Base-by-base conservation (phyloP, 768 basidiomycete species). In the Termitomyces sp. region DNA sequence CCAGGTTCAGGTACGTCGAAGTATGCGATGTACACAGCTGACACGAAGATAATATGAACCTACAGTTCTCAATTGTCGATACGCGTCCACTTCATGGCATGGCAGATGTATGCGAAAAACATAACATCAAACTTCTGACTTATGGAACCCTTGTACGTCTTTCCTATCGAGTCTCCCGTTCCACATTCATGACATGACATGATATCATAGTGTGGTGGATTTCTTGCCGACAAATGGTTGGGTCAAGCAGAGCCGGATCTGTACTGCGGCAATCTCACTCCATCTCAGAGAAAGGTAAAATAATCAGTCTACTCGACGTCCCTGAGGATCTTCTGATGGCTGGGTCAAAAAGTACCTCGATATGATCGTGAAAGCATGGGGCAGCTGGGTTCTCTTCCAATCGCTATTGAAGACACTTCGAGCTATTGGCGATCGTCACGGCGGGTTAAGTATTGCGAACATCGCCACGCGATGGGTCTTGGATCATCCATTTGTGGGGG, bases 401-500 rank as follows among this genome's bases (percentile, higher is more conserved):
- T 64, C 71, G 0, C 78, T 93, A 0, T 72, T 93, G 41, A 54
- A 65, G 21, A 78, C 81, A 40, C 76, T 93, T 32, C 80, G 83
- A 21, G 64, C 61, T n/a, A 80, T 92, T 54, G 90, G 83, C 4
- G 81, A 87, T 73, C 81, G 80, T 23, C 85, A 90, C 68, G 79
- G 77, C 21, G 80, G 82, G 11, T 72, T 77, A 45, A 88, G 84
- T 70, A 84, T 93, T 37, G 82, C 91, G 53, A 92, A 92, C 65
- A 74, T 93, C 38, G 89, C 90, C 32, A 87, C 84, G 2, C 84
- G 90, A 16, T 92, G 90, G 90, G 87, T 92, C 0, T 76, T 93
- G 21, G 89, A 93, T 72, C 88, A 92, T 52, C 65, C 72, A 1
- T 87, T 81, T 61, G 90, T 92, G 17, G 90, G 88, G 10, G 89